Evolutionary conservation across 2,329 filamentous ascomycete genomes (phyloP).

Genomic region (Fusarium cyanostomum): DNA sequence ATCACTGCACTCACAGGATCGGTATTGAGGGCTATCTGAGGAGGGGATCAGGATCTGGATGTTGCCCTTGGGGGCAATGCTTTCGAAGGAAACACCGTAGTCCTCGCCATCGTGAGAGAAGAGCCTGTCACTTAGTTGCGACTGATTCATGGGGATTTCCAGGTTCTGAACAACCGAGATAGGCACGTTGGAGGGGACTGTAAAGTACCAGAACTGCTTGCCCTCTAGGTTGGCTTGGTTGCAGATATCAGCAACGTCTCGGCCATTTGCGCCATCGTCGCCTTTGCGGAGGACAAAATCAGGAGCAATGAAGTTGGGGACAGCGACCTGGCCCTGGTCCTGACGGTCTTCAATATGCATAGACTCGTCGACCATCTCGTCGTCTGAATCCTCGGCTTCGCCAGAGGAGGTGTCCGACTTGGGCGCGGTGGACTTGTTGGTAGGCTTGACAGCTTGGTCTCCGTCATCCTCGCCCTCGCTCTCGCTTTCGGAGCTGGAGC

Average conservation of each 20-base stretch:
- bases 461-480: slow-evolving; percentile 39
- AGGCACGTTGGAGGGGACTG: slow-evolving; percentile 74
- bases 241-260: slow-evolving; percentile 64
- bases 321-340: slow-evolving; percentile 47
- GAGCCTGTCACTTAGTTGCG: slow-evolving; percentile 61
- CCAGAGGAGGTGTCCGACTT: slow-evolving; percentile 35
- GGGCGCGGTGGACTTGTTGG: slow-evolving; percentile 27
- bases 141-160: slow-evolving; percentile 66
- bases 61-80: slow-evolving; percentile 58
- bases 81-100: slow-evolving; percentile 68
- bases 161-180: slow-evolving; percentile 73
- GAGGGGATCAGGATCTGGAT: slow-evolving; percentile 71
- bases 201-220: slow-evolving; percentile 85
- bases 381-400: slow-evolving; percentile 43
- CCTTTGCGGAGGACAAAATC: slow-evolving; percentile 65
- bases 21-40: slow-evolving; percentile 63
- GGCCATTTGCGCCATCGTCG: slow-evolving; percentile 49
- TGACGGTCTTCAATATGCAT: slow-evolving; percentile 51
- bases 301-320: slow-evolving; percentile 58
- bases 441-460: slow-evolving; percentile 22
- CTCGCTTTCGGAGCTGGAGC: slow-evolving; percentile 40
- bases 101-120: slow-evolving; percentile 71
- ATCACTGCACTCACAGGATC: slow-evolving; percentile 56
- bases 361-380: slow-evolving; percentile 51
- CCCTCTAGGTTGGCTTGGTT: slow-evolving; percentile 67